phyloP scores from a whole-genome alignment of 345 rosid species.

The Dimocarpus longan region DNA sequence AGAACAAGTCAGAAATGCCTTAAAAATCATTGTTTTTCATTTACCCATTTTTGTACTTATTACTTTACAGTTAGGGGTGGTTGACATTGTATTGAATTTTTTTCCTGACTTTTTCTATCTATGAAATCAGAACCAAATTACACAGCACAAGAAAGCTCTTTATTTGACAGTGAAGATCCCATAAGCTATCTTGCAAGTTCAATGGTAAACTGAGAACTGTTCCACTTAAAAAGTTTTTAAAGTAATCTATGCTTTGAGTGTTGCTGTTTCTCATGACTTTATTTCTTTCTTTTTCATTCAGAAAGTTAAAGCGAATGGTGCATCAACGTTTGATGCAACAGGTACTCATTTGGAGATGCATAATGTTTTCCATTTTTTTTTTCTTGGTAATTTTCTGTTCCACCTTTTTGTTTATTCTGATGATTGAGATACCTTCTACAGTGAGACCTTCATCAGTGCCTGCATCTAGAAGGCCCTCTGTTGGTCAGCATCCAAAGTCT shows the following conservation, averaged over 20 bases:
- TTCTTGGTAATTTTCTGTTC: background rate
- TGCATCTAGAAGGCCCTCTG: conserved; percentile 1
- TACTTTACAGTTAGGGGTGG: background rate
- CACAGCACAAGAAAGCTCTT: background rate
- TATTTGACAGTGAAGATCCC: background rate
- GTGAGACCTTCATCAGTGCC: conserved; percentile 22
- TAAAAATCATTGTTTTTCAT: background rate
- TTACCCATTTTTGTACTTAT: background rate
- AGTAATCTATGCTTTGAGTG: background rate
- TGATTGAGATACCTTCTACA: conserved; percentile 12
- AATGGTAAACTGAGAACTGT: conserved; percentile 6
- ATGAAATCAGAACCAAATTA: conserved; percentile 17
- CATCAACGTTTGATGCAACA: conserved; percentile 12
- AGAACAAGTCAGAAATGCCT: background rate
- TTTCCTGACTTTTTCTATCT: conserved; percentile 1
- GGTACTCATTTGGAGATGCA: conserved; percentile 11
- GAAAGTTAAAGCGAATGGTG: conserved; percentile 16
- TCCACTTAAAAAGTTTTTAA: no score
- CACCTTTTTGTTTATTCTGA: background rate
- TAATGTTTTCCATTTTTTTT: background rate
- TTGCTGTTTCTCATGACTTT: conserved; percentile 5
- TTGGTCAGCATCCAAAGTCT: conserved; percentile 23
- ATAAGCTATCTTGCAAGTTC: background rate
- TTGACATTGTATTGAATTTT: background rate
- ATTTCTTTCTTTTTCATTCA: conserved; percentile 18